Conservation (phyloP, 768 basidiomycete species). For the Mycena rosella region DNA sequence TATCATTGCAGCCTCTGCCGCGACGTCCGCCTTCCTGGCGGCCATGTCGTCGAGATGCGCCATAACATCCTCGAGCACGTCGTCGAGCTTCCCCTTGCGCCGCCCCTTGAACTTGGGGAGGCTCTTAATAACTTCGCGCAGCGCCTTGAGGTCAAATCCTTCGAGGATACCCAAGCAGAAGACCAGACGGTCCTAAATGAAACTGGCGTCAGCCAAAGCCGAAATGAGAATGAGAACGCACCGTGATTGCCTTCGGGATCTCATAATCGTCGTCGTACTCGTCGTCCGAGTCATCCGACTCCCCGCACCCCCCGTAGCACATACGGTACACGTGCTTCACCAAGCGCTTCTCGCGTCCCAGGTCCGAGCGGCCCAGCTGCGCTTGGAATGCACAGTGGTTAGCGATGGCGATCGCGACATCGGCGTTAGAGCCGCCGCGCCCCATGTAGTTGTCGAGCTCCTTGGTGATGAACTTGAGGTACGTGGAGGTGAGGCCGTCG, state of each 20-base stretch:
- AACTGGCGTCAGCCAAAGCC: neutral
- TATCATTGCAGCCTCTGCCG: conserved; percentile 11
- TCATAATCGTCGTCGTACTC: conserved; percentile 29
- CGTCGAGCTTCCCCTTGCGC: conserved; percentile 22
- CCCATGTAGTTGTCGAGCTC: conserved; percentile 17
- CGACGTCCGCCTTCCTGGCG: conserved; percentile 15
- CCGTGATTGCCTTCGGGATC: conserved; percentile 12
- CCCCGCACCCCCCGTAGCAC: conserved; percentile 20
- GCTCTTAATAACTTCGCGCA: conserved; percentile 18
- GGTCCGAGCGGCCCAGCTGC: conserved; percentile 15
- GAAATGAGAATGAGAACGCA: neutral
- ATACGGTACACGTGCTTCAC: conserved; percentile 18
- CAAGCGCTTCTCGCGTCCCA: conserved; percentile 11
- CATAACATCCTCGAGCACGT: conserved; percentile 15
- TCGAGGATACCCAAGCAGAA: conserved; percentile 13
- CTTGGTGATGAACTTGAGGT: conserved; percentile 22
- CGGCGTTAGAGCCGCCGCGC: conserved; percentile 15
- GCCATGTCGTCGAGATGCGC: conserved; percentile 17
- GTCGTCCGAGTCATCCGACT: conserved; percentile 24
- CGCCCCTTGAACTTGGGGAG: conserved; percentile 24
- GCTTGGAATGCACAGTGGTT: conserved; percentile 25
- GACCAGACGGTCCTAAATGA: conserved; percentile 4
- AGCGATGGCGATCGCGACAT: conserved; percentile 18
- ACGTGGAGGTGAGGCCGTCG: conserved; percentile 25
- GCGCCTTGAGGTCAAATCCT: conserved; percentile 15